Evolutionary conservation across 192 early-diverging fungal genomes (phyloP).

Genomic region (Diversispora eburnea): DNA sequence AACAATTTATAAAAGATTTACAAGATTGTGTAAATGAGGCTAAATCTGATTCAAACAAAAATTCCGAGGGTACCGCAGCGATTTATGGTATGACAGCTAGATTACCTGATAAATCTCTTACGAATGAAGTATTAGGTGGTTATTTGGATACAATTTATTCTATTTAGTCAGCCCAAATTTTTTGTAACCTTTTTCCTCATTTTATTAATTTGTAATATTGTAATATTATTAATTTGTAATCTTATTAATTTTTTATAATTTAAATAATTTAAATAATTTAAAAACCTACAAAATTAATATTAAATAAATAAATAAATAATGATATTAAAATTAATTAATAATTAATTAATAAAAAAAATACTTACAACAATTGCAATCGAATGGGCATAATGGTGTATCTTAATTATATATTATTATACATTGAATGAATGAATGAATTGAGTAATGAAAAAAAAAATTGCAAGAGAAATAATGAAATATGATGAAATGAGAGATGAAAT

Average conservation of each 20-base stretch:
- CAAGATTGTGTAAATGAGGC: constrained; percentile 66
- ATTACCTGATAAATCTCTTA: constrained; percentile 80
- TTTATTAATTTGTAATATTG: neutral
- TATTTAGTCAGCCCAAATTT: constrained; percentile 20
- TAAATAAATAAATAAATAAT: too few relatives aligned
- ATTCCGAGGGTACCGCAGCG: constrained; percentile 74
- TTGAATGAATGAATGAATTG: too few relatives aligned
- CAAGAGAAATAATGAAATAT: neutral
- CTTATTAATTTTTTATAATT: too few relatives aligned
- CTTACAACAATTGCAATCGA: constrained; percentile 24
- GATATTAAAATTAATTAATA: neutral
- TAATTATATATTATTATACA: too few relatives aligned
- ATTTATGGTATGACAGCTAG: constrained; percentile 91
- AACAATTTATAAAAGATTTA: constrained; percentile 77
- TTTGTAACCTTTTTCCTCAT: neutral
- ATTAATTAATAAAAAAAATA: neutral
- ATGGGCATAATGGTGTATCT: constrained; percentile 15
- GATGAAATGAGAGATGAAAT: neutral
- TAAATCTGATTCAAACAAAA: constrained; percentile 61
- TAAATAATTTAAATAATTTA: too few relatives aligned
- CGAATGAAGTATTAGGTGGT: constrained; percentile 80
- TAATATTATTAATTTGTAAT: neutral
- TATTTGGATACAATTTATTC: constrained; percentile 86
- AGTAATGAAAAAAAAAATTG: neutral
- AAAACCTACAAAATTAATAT: too few relatives aligned